A percentile compares a stretch with the other conserved stretches of the same genome.
phyloP scores from a whole-genome alignment of 1,284 basidiomycete genomes.

The Apiotrichum mycotoxinovorans region DNA sequence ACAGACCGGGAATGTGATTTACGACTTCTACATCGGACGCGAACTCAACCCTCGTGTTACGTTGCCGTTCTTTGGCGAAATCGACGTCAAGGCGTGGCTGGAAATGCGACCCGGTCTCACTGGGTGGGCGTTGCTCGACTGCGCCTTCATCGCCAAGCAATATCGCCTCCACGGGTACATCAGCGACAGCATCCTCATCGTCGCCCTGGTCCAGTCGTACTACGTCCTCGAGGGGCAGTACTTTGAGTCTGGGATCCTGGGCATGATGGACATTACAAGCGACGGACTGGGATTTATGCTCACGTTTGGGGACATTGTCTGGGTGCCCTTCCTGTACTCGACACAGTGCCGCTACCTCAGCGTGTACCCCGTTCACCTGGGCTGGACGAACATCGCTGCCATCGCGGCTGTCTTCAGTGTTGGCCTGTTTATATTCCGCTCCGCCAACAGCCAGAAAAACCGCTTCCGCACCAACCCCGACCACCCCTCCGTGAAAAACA shows the following conservation, averaged over 20 bases:
- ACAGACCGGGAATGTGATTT: slow-evolving; percentile 6
- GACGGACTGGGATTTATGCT: slow-evolving; percentile 14
- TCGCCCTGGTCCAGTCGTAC: slow-evolving; percentile 3
- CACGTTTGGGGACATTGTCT: slow-evolving; percentile 7
- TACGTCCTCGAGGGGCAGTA: slow-evolving; percentile 11
- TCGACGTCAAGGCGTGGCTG: slow-evolving; percentile 31
- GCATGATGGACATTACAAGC: slow-evolving; percentile 12
- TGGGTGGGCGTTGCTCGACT: slow-evolving; percentile 6
- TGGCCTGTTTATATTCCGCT: slow-evolving; percentile 13
- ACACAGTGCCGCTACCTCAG: slow-evolving; percentile 8
- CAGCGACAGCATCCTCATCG: slow-evolving; percentile 9
- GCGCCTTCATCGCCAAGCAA: slow-evolving; percentile 11
- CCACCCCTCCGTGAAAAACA: slow-evolving; percentile 4
- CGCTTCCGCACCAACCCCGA: slow-evolving; percentile 7
- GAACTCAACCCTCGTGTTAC: slow-evolving; percentile 11
- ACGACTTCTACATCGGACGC: slow-evolving; percentile 11
- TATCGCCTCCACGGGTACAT: slow-evolving; percentile 7
- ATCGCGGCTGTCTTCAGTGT: slow-evolving; percentile 9
- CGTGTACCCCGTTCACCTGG: slow-evolving; percentile 12
- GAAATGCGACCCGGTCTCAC: slow-evolving; percentile 19
- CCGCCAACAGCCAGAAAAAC: slow-evolving; percentile 9
- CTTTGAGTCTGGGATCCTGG: slow-evolving; percentile 4
- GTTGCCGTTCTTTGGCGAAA: slow-evolving; percentile 7
- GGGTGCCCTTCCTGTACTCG: slow-evolving; percentile 13
- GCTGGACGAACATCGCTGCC: neutral